Conservation (phyloP, 1,284 basidiomycete genomes). For the Neolentinus lepideus region DNA sequence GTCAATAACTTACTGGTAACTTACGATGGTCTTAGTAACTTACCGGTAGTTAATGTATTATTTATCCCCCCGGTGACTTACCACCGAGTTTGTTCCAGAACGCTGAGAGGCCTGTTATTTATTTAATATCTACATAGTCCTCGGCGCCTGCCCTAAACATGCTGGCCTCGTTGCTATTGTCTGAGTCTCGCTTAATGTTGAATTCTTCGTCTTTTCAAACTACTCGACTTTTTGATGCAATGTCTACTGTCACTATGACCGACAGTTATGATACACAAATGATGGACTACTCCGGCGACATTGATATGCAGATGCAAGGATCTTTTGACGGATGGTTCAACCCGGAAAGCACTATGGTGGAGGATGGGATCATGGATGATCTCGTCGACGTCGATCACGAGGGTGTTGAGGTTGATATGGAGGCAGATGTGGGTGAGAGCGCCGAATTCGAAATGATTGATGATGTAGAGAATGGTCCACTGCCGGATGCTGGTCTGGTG, state of each 20-base stretch:
- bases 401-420: conserved; percentile 69
- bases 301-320: conserved; percentile 2
- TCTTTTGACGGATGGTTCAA: conserved; percentile 41
- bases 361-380: conserved; percentile 31
- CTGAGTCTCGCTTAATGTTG: too few species aligned
- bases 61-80: too few species aligned
- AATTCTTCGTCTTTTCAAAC: conserved; percentile 59
- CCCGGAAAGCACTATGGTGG: conserved; percentile 57
- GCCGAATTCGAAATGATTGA: conserved; percentile 72
- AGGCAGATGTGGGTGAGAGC: conserved; percentile 41
- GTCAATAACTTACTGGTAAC: too few species aligned
- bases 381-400: conserved; percentile 26
- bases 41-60: too few species aligned
- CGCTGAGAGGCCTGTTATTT: too few species aligned
- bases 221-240: conserved; percentile 55
- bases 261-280: conserved; percentile 1
- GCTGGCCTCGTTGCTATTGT: background rate
- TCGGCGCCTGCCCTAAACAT: background rate
- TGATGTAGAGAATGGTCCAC: conserved; percentile 23
- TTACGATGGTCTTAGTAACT: too few species aligned
- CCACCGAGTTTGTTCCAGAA: too few species aligned
- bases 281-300: conserved; percentile 5
- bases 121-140: too few species aligned
- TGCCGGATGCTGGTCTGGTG: conserved; percentile 8
- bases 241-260: conserved; percentile 1